Conservation (phyloP, 2,329 filamentous ascomycete species). For the Stagonosporopsis vannaccii region DNA sequence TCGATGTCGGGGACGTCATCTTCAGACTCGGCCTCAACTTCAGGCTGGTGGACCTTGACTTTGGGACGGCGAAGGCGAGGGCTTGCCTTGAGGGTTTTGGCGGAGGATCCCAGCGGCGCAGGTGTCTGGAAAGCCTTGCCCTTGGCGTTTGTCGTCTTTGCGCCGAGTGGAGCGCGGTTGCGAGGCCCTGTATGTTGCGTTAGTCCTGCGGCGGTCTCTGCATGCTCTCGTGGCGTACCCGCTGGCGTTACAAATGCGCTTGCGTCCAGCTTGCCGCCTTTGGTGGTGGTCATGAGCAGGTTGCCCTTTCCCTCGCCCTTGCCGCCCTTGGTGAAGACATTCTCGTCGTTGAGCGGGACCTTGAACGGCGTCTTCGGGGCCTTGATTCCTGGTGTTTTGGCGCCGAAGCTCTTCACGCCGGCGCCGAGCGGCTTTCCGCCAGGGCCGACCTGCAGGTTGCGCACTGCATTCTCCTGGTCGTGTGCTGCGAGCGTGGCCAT, state of each 20-base stretch:
- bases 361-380: constrained; percentile 85
- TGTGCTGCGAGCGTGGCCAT: constrained; percentile 75
- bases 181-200: constrained; percentile 61
- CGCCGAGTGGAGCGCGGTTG: constrained; percentile 81
- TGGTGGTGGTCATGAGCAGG: constrained; percentile 60
- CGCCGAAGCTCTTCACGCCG: constrained; percentile 64
- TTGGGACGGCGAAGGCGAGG: constrained; percentile 61
- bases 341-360: constrained; percentile 83
- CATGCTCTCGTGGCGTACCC: constrained; percentile 59
- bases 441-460: constrained; percentile 74
- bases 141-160: constrained; percentile 97
- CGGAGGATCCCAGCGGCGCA: constrained; percentile 64
- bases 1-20: constrained; percentile 78
- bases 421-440: constrained; percentile 77
- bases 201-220: constrained; percentile 2
- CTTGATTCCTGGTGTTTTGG: constrained; percentile 80
- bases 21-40: constrained; percentile 59
- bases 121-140: constrained; percentile 71
- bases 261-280: constrained; percentile 61
- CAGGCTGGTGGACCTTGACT: constrained; percentile 70
- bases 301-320: constrained; percentile 69
- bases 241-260: constrained; percentile 80
- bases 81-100: constrained; percentile 72
- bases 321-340: constrained; percentile 69
- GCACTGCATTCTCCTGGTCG: constrained; percentile 88